Conservation (phyloP, 441 rosid species). For the Monsonia emarginata region DNA sequence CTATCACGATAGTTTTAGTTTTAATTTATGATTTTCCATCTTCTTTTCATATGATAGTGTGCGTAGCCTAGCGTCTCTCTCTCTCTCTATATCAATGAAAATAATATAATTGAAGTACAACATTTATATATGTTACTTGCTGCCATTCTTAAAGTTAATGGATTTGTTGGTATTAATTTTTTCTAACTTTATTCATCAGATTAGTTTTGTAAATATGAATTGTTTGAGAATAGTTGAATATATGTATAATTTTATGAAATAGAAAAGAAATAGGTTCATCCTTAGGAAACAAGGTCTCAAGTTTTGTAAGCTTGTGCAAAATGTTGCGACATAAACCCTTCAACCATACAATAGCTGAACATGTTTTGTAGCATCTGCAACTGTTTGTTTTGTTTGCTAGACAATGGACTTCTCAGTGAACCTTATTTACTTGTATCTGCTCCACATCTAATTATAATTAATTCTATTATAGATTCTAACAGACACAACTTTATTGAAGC, state of each 20-base stretch:
- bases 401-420: neutral
- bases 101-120: neutral
- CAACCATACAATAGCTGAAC: neutral
- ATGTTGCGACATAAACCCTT: neutral
- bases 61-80: neutral
- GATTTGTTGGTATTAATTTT: neutral
- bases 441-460: slow-evolving; percentile 20
- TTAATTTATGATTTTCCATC: neutral
- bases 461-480: slow-evolving; percentile 56
- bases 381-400: neutral
- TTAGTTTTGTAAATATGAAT: neutral
- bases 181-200: neutral
- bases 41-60: neutral
- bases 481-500: slow-evolving; percentile 79
- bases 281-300: neutral
- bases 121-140: neutral
- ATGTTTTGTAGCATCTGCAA: neutral
- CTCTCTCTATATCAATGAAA: neutral
- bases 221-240: neutral
- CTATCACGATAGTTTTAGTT: neutral
- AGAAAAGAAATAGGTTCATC: neutral
- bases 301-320: neutral
- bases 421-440: neutral
- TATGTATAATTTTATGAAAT: neutral
- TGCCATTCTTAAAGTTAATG: neutral